Percentiles rank a stretch among this genome's conserved stretches.
These are phyloP conservation scores for Fusarium irregulare DNA, from an alignment of 2,329 filamentous ascomycete species.

Conservation along the genomic window DNA sequence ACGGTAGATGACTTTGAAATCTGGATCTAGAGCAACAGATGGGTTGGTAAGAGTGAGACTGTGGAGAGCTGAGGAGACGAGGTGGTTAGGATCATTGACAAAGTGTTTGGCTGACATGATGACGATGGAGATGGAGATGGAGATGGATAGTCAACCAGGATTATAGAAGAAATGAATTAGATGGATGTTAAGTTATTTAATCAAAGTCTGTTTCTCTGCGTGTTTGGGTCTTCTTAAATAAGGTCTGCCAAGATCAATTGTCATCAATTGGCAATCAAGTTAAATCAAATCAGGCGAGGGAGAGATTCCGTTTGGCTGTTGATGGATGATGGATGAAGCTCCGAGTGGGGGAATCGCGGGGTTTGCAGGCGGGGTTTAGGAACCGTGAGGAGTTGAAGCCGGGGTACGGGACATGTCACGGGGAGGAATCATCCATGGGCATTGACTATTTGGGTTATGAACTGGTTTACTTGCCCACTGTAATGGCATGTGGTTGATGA, in stretches of 20 bases:
- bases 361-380: constrained; percentile 19
- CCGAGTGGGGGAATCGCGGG: constrained; percentile 31
- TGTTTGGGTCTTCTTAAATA: constrained; percentile 1
- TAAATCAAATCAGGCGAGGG: constrained; percentile 2
- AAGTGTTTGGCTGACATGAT: constrained; percentile 80
- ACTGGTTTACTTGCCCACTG: not conserved
- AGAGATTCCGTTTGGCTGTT: constrained; percentile 11
- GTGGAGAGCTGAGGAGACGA: constrained; percentile 81
- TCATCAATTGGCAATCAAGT: constrained; percentile 4
- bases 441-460: constrained; percentile 2
- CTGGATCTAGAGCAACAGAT: constrained; percentile 78
- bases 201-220: not conserved
- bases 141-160: constrained; percentile 4
- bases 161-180: not conserved
- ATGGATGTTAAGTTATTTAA: not conserved
- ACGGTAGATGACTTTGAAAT: constrained; percentile 87
- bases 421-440: constrained; percentile 3
- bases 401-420: constrained; percentile 19
- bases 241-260: constrained; percentile 1
- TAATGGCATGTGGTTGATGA: constrained; percentile 16
- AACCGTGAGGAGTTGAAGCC: constrained; percentile 14
- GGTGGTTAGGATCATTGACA: constrained; percentile 82
- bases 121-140: constrained; percentile 17
- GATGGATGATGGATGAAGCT: constrained; percentile 8
- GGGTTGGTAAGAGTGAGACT: constrained; percentile 87